These are phyloP conservation scores for Grosmannia huntii DNA, from an alignment of 2,329 filamentous ascomycete species.

Conservation along the genomic window DNA sequence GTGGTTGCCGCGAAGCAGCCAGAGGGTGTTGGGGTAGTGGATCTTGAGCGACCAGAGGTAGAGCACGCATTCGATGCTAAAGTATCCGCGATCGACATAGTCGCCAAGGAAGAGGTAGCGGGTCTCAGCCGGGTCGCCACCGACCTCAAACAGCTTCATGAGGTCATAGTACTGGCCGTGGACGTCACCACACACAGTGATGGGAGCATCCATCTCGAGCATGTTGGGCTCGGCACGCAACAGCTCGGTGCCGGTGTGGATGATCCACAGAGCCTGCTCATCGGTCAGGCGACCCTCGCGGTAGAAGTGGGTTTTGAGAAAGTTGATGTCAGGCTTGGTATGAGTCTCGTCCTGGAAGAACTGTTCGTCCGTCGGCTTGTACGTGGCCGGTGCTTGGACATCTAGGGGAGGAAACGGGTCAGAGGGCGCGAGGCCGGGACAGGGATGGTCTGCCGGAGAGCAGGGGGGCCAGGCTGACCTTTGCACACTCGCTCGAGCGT, in stretches of 20 bases:
- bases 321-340: constrained; percentile 80
- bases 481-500: constrained; percentile 95
- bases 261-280: constrained; percentile 93
- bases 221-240: constrained; percentile 86
- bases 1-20: constrained; percentile 95
- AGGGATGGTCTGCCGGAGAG: background rate
- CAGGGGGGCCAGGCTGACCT: constrained; percentile 45
- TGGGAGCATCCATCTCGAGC: constrained; percentile 97
- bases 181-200: constrained; percentile 96
- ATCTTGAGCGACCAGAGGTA: constrained; percentile 98
- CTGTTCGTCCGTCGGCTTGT: constrained; percentile 82
- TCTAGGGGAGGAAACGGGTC: constrained; percentile 40
- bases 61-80: constrained; percentile 97
- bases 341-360: constrained; percentile 83
- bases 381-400: constrained; percentile 93
- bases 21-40: constrained; percentile 94
- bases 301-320: constrained; percentile 97
- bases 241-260: constrained; percentile 75
- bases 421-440: background rate
- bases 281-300: constrained; percentile 93
- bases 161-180: constrained; percentile 98
- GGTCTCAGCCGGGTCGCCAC: constrained; percentile 90
- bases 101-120: constrained; percentile 94
- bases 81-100: constrained; percentile 97
- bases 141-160: constrained; percentile 99